Evolutionary conservation across 1,139 yeast species (phyloP), one percentile per base, ranked within the genome.

Genomic region (Kodamaea sp.): DNA sequence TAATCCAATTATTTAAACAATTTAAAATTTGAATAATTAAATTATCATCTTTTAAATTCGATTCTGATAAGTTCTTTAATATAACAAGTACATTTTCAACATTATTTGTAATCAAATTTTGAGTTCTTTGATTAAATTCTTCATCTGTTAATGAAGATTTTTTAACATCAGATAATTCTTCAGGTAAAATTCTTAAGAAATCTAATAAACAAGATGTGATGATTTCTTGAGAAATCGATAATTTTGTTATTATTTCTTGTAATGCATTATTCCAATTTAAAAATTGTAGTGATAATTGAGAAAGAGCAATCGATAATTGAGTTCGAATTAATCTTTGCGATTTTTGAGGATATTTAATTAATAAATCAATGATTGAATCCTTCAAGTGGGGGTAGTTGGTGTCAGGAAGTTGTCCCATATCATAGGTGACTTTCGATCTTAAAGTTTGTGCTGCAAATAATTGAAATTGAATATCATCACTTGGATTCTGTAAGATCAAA

Each of bases 401-500:
- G 26, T 60, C 65, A 0, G 88, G 87, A 2, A 88, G 65, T 60
- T 92, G 98, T 44, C 73, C 70, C 48, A 90, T 69, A 63, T 92
- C 97, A 58, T 86, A 90, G 9, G 87, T 84, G 36, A 88, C 66
- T 54, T 89, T 89, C 30, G 90, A 82, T 47, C 96, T 70, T 46
- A 94, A 65, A 0, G 97, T 90, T 59, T 94, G 98, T 1, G 97
- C 85, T 7, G 94, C 85, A 66, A 94, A 92, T 51, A 92, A 67
- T 54, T 80, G 81, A 29, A 39, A 37, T 31, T 48, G 49, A 34
- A 84, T 63, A 49, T 83, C 84, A 23, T 75, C 44, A 8, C 70
- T 43, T 31, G 54, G 54, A 34, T 51, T 50, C 25, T 50, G 47
- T 32, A 71, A 54, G 25, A 70, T 57, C 30, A 55, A 61, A 47